phyloP scores from a whole-genome alignment of 257 asterid genomes.

The Mitragyna speciosa region DNA sequence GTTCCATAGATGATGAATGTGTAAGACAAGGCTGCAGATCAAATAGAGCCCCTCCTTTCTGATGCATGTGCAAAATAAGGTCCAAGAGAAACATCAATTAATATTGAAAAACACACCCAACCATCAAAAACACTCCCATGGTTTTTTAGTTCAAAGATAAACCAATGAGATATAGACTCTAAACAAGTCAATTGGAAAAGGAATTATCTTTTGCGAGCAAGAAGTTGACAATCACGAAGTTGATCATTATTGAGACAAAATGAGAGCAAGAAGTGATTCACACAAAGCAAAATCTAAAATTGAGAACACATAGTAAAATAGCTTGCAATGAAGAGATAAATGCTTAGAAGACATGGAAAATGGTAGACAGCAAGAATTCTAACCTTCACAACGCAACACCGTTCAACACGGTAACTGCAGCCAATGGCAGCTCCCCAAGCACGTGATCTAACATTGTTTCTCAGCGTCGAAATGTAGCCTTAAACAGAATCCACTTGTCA shows the following conservation, averaged over 20 bases:
- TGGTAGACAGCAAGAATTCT: slow-evolving; percentile 24
- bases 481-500: slow-evolving; percentile 18
- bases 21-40: slow-evolving; percentile 93
- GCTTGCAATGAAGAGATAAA: neutral
- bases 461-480: slow-evolving; percentile 88
- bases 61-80: slow-evolving; percentile 22
- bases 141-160: neutral
- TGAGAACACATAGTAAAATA: neutral
- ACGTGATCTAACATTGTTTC: slow-evolving; percentile 96
- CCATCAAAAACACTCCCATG: neutral
- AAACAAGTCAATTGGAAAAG: neutral
- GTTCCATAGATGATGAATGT: slow-evolving; percentile 94
- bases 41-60: slow-evolving; percentile 89
- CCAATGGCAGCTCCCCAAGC: slow-evolving; percentile 97
- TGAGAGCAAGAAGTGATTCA: too few relatives aligned
- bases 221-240: neutral
- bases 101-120: neutral
- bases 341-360: neutral
- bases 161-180: neutral
- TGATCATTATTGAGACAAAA: neutral
- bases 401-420: slow-evolving; percentile 91
- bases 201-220: neutral
- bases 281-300: too few relatives aligned
- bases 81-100: slow-evolving; percentile 8
- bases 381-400: slow-evolving; percentile 88